These are phyloP conservation scores for Botrytis hyacinthi DNA, from an alignment of 2,329 filamentous ascomycete genomes.

Conservation along the genomic window DNA sequence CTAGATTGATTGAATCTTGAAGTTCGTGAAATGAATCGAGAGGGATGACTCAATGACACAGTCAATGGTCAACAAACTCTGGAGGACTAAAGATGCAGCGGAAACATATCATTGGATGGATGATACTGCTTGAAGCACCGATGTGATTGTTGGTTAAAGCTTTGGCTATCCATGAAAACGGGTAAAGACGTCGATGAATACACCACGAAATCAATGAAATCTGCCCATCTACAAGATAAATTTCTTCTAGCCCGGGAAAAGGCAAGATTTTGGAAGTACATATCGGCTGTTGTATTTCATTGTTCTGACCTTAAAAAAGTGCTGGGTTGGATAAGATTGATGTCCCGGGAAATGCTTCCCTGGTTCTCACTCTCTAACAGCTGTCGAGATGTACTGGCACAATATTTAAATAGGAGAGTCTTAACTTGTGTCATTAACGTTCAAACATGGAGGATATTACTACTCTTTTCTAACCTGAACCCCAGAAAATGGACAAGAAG, in stretches of 20 bases:
- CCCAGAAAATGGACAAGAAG: slow-evolving; percentile 14
- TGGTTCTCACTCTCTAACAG: accelerated
- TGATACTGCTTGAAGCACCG: too few relatives aligned
- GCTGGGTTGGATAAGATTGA: not conserved
- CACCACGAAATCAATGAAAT: not conserved
- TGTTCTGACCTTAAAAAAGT: not conserved
- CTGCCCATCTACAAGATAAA: not conserved
- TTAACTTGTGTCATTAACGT: not conserved
- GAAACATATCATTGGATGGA: too few relatives aligned
- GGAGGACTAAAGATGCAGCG: too few relatives aligned
- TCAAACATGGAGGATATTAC: not conserved
- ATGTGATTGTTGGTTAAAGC: too few relatives aligned
- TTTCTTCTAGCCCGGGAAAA: not conserved
- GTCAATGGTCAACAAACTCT: too few relatives aligned
- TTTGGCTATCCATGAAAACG: not conserved
- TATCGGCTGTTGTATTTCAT: not conserved
- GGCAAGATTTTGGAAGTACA: not conserved
- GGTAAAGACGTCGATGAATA: not conserved
- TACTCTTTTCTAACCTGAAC: not conserved
- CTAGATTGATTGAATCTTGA: too few relatives aligned
- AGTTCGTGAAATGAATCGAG: too few relatives aligned
- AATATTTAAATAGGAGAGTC: not conserved
- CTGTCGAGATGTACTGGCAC: not conserved
- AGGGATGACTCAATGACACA: too few relatives aligned
- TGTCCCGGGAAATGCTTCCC: not conserved